Evolutionary conservation across 768 basidiomycete genomes (phyloP).

Genomic region (Mycena pura): DNA sequence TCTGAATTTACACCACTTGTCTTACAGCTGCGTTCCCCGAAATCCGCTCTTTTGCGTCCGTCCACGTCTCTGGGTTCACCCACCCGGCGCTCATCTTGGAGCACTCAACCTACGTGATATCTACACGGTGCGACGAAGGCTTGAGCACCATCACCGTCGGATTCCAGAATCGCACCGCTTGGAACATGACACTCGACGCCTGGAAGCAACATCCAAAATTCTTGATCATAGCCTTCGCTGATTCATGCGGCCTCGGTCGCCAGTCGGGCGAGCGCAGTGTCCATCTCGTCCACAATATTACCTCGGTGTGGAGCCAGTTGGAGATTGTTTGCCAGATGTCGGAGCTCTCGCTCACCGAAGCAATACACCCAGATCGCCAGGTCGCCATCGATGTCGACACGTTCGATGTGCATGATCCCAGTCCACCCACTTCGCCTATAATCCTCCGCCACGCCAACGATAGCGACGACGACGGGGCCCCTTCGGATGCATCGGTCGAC

Average conservation of each 20-base stretch:
- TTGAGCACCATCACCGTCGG: neutral
- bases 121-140: neutral
- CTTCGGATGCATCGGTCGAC: no score
- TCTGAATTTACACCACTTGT: no score
- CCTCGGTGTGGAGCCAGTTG: no score
- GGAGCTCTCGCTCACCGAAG: no score
- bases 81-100: neutral
- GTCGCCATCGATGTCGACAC: no score
- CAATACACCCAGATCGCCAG: no score
- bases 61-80: neutral
- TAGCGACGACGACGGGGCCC: neutral
- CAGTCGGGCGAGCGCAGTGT: neutral
- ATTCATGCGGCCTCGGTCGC: neutral
- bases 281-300: neutral
- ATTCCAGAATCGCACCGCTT: neutral
- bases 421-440: no score
- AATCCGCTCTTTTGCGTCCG: neutral
- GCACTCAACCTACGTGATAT: neutral
- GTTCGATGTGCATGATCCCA: no score
- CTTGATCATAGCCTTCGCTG: neutral
- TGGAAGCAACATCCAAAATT: neutral
- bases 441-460: neutral
- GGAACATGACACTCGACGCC: neutral
- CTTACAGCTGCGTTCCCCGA: neutral
- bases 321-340: no score